Base-by-base conservation (phyloP, 2,329 filamentous ascomycete species). In the Phyllosticta ampelicida region DNA sequence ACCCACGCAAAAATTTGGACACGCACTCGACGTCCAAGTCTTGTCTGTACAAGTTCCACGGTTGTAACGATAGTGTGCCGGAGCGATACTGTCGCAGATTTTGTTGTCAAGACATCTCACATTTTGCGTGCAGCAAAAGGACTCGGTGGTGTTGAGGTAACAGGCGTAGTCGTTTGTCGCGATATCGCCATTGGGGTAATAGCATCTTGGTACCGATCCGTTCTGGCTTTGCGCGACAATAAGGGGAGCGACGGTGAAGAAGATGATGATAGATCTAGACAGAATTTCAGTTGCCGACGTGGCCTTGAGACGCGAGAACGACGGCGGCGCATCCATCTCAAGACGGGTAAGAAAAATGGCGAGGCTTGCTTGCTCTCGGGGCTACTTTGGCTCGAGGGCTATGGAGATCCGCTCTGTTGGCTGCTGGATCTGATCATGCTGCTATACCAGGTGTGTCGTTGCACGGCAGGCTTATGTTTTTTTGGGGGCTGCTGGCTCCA, bases 21-120 rank as follows among this genome's bases (percentile, higher is more conserved):
- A 58, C 51, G 26, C 56, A 18, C 28, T 18, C 13, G 56, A 54
- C 10, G 50, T 49, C 56, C 51, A 58, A 3, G 56, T 58, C 56
- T 58, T 58, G n/a, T 54, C 56, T 3, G 51, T 58, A 11, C 56
- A 58, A 21, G 56, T 58, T 4, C 51, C 56, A n/a, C 51, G 56
- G 18, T 58, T 58, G 56, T 21, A 58, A 5, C 30, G 20, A 26
- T 58, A 58, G n/a, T 54, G 29, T 18, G 51, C 53, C 9, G 51
- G 51, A 13, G 28, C 19, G 9, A 53, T 26, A 11, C 48, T 30
- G 11, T 49, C 51, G 56, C 51, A 58, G n/a, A 58, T 50, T 19
- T 58, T 58, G 51, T 58, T 58, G 23, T 58, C 36, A 16, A 58
- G 36, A 36, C 56, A 58, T 13, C 9, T 54, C 50, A 58, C 56